Conservation (phyloP, 2,329 filamentous ascomycete genomes). For the Phyllosticta paracitricarpa region DNA sequence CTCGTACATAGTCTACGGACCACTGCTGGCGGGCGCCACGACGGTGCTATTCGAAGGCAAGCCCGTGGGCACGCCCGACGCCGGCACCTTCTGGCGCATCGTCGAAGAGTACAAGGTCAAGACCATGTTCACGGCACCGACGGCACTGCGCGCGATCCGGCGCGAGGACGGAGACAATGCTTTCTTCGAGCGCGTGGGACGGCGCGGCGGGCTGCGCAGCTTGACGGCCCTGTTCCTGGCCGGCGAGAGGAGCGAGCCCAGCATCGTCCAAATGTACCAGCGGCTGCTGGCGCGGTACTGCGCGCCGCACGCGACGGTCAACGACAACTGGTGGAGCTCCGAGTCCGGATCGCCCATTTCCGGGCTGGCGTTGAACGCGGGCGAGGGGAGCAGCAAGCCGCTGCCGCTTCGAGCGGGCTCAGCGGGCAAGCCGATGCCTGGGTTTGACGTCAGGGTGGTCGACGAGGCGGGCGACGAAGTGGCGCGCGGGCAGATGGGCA, state of each 20-base stretch:
- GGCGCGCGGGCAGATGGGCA: constrained; percentile 68
- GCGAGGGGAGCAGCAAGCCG: constrained; percentile 35
- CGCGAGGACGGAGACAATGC: constrained; percentile 72
- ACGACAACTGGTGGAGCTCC: constrained; percentile 68
- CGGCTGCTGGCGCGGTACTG: constrained; percentile 58
- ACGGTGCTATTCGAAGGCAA: constrained; percentile 93
- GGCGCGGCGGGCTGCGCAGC: constrained; percentile 58
- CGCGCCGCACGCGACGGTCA: constrained; percentile 50
- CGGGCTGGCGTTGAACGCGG: constrained; percentile 51
- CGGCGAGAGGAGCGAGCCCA: constrained; percentile 81
- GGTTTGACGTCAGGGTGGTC: constrained; percentile 78
- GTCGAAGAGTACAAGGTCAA: constrained; percentile 78
- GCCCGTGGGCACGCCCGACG: constrained; percentile 78
- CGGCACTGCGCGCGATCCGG: constrained; percentile 74
- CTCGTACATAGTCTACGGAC: constrained; percentile 82
- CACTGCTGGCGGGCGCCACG: constrained; percentile 72
- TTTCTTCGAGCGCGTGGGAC: constrained; percentile 52
- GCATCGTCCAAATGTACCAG: constrained; percentile 74
- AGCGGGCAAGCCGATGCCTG: constrained; percentile 83
- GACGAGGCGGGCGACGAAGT: constrained; percentile 70
- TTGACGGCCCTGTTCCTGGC: constrained; percentile 74
- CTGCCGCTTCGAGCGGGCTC: constrained; percentile 68
- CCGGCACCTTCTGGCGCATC: constrained; percentile 80
- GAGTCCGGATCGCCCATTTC: constrained; percentile 62
- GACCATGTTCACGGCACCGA: constrained; percentile 77